Conservation (phyloP, 208 protist genomes). For the Leptomonas seymouri region DNA sequence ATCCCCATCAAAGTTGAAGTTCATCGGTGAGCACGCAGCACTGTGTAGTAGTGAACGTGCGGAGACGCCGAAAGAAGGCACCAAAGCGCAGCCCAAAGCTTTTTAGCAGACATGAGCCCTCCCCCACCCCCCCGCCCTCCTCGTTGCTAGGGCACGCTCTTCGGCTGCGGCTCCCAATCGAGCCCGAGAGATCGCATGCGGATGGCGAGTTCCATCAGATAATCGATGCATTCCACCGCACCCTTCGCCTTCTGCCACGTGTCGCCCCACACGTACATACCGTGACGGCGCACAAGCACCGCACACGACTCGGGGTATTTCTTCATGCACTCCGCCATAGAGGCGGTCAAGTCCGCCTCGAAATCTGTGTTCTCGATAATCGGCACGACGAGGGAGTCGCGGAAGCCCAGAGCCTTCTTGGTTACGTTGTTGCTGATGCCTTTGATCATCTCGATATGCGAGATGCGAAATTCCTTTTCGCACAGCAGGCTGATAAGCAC, state of each 20-base stretch:
- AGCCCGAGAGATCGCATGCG: constrained; percentile 62
- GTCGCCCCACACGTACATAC: constrained; percentile 96
- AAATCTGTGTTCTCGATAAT: constrained; percentile 96
- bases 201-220: constrained; percentile 91
- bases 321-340: constrained; percentile 88
- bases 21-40: too few species aligned
- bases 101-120: too few species aligned
- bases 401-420: constrained; percentile 71
- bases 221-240: constrained; percentile 94
- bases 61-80: too few species aligned
- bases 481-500: constrained; percentile 90
- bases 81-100: too few species aligned
- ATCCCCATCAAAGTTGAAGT: too few species aligned
- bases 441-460: constrained; percentile 97
- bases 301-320: constrained; percentile 91
- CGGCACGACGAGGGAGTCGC: constrained; percentile 92
- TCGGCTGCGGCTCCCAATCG: constrained; percentile 55
- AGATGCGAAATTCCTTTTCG: constrained; percentile 94
- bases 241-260: constrained; percentile 95
- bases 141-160: constrained; percentile 18
- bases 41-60: too few species aligned
- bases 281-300: constrained; percentile 94
- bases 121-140: too few species aligned
- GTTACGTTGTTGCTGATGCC: constrained; percentile 63
- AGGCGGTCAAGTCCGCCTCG: constrained; percentile 73